Evolutionary conservation across 495 filamentous ascomycete species (phyloP).

Genomic region (Xylona heveae): DNA sequence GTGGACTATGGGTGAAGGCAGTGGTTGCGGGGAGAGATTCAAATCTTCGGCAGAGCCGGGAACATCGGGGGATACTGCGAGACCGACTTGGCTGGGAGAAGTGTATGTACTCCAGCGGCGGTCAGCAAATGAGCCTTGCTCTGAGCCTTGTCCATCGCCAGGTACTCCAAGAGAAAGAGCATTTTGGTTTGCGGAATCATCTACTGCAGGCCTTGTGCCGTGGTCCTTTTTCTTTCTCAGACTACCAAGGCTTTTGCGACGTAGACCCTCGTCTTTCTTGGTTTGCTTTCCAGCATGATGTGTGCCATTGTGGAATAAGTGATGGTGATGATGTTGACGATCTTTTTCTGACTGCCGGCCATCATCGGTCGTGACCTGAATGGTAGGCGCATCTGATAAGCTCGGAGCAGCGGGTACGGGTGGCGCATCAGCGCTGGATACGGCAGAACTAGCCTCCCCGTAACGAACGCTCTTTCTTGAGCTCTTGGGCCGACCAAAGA

Average conservation of each 20-base stretch:
- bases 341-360: constrained; percentile 2
- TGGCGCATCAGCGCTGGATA: too few relatives aligned
- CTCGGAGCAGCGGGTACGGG: too few relatives aligned
- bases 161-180: too few relatives aligned
- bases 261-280: too few relatives aligned
- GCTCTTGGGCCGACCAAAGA: constrained; percentile 4
- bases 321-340: constrained; percentile 4
- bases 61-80: constrained; percentile 4
- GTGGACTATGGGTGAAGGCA: constrained; percentile 25
- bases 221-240: constrained; percentile 2
- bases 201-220: neutral
- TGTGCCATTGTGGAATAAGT: constrained; percentile 1
- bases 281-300: too few relatives aligned
- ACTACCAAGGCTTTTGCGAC: constrained; percentile 1
- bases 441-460: neutral
- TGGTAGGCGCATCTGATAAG: constrained; percentile 15
- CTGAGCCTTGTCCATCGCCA: too few relatives aligned
- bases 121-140: too few relatives aligned
- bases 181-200: too few relatives aligned
- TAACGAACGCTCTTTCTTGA: neutral
- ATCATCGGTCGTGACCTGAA: constrained; percentile 13
- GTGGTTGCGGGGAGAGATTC: constrained; percentile 19
- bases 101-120: constrained; percentile 1
- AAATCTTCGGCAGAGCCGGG: constrained; percentile 5
- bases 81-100: constrained; percentile 3